Percentiles rank a stretch among this genome's conserved stretches.
Conservation (phyloP, 2,329 filamentous ascomycete species). For the Epichloe uncinata region DNA sequence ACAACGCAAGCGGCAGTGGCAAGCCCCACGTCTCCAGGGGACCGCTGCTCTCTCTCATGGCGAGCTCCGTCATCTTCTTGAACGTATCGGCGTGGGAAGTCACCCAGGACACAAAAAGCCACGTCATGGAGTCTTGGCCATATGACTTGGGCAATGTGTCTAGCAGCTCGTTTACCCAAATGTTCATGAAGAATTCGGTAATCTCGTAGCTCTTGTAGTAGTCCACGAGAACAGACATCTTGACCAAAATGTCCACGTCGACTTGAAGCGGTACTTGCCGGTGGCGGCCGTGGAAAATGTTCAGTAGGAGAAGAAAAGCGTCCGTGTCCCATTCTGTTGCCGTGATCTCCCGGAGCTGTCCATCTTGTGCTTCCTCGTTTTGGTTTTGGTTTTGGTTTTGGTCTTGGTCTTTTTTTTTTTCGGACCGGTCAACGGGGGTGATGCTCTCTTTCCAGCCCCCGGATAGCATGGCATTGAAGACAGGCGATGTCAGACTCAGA, state of each 20-base stretch:
- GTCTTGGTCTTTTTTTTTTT: not conserved
- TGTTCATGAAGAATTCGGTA: conserved; percentile 21
- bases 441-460: conserved; percentile 7
- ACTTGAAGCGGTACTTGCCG: conserved; percentile 12
- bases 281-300: not conserved
- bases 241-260: conserved; percentile 25
- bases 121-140: not conserved
- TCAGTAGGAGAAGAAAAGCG: not conserved
- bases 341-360: not conserved
- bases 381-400: too few relatives aligned
- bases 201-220: conserved; percentile 28
- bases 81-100: not conserved
- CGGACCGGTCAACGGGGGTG: conserved; percentile 6
- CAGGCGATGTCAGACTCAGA: conserved; percentile 19
- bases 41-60: not conserved
- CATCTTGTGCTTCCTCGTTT: not conserved
- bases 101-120: not conserved
- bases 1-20: not conserved
- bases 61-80: not conserved
- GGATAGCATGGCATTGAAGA: conserved; percentile 8
- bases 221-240: conserved; percentile 30
- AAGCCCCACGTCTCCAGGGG: not conserved
- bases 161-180: not conserved
- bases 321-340: not conserved
- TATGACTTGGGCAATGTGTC: not conserved